Conservation (phyloP, 495 filamentous ascomycete genomes). For the Penicillium psychrofluorescens region DNA sequence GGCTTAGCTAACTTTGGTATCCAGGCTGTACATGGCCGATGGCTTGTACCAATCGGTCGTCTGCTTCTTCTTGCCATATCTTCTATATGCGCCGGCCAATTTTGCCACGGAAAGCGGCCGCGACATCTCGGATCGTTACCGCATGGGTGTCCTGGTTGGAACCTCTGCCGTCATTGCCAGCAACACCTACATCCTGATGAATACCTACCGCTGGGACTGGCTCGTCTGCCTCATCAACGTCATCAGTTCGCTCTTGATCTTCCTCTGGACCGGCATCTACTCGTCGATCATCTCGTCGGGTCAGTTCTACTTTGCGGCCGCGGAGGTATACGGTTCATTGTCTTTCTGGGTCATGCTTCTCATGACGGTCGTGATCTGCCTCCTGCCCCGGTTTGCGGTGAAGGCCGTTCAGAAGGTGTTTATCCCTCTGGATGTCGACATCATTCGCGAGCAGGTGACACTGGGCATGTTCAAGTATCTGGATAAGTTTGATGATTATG, state of each 20-base stretch:
- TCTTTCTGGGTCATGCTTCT: constrained; percentile 82
- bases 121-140: constrained; percentile 63
- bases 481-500: constrained; percentile 41
- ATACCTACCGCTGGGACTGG: constrained; percentile 98
- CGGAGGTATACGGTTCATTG: constrained; percentile 70
- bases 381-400: constrained; percentile 77
- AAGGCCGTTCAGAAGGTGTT: constrained; percentile 90
- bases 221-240: constrained; percentile 71
- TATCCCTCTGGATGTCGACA: constrained; percentile 88
- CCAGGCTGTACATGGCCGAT: constrained; percentile 90
- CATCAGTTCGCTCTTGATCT: constrained; percentile 81
- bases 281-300: constrained; percentile 58
- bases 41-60: constrained; percentile 92
- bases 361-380: constrained; percentile 65
- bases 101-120: constrained; percentile 63
- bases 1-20: constrained; percentile 10
- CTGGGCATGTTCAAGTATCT: constrained; percentile 72
- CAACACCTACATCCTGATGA: constrained; percentile 91
- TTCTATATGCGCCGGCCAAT: constrained; percentile 61
- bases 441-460: constrained; percentile 85
- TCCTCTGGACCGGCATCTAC: constrained; percentile 95
- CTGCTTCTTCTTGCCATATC: constrained; percentile 85
- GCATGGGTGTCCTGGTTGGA: constrained; percentile 78
- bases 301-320: constrained; percentile 70
- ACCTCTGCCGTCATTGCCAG: constrained; percentile 71